These are phyloP conservation scores for Pigoraptor vietnamica DNA, from an alignment of 78 protist genomes.

Conservation along the genomic window DNA sequence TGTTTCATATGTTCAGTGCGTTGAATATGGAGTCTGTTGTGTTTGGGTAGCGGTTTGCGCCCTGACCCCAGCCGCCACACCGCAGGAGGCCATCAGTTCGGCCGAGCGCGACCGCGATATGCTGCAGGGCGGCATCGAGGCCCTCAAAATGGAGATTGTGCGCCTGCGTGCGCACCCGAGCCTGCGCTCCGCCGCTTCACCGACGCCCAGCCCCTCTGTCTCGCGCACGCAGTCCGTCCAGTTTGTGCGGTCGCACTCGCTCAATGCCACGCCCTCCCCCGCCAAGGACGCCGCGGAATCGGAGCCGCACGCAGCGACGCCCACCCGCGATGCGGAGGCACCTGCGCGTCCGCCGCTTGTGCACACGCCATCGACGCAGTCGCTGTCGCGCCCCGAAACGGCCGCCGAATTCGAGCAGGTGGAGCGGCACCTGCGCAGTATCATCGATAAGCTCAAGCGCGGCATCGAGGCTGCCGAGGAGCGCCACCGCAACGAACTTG, in stretches of 20 bases:
- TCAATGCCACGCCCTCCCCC: too few relatives aligned
- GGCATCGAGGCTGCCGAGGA: background rate
- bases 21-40: too few relatives aligned
- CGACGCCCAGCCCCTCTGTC: background rate
- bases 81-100: background rate
- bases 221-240: background rate
- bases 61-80: too few relatives aligned
- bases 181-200: background rate
- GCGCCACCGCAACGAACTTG: background rate
- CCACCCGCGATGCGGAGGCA: too few relatives aligned
- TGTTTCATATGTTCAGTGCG: too few relatives aligned
- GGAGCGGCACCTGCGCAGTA: background rate
- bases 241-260: too few relatives aligned
- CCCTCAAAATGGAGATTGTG: background rate
- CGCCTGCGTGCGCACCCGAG: background rate
- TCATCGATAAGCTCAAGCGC: background rate
- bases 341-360: background rate
- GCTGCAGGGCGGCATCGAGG: background rate
- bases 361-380: background rate
- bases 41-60: too few relatives aligned
- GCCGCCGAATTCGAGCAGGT: background rate
- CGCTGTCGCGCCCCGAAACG: background rate
- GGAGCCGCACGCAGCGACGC: too few relatives aligned
- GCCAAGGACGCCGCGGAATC: too few relatives aligned
- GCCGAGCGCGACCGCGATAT: background rate